Conservation (phyloP, 345 rosid genomes). For the Ceriops decandra region DNA sequence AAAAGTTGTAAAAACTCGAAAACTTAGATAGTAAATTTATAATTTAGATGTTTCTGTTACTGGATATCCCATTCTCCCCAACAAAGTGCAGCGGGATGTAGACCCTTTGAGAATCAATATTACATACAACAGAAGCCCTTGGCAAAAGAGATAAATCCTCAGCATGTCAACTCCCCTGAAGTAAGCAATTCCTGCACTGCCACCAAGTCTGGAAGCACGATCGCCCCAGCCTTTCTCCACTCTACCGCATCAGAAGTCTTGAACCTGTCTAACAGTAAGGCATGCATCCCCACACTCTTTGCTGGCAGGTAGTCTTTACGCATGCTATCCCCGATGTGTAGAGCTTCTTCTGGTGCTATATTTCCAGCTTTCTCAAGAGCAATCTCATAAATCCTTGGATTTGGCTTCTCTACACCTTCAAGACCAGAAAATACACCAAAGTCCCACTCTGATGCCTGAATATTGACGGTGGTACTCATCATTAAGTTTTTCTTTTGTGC, state of each 20-base stretch:
- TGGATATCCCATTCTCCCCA: no score
- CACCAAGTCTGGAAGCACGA: constrained; percentile 75
- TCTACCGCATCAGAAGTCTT: constrained; percentile 72
- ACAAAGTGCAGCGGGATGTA: background rate
- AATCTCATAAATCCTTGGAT: constrained; percentile 63
- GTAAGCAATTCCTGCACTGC: constrained; percentile 59
- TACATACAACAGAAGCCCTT: background rate
- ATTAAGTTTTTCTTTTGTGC: constrained; percentile 4
- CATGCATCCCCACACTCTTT: constrained; percentile 82
- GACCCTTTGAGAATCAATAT: background rate
- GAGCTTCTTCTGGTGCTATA: constrained; percentile 55
- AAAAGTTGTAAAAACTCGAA: no score
- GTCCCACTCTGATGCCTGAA: constrained; percentile 84
- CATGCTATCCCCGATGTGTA: constrained; percentile 93
- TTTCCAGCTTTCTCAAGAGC: constrained; percentile 81
- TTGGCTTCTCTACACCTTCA: constrained; percentile 91
- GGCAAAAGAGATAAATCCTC: background rate
- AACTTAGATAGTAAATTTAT: no score
- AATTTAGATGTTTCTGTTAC: no score
- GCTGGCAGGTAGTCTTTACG: constrained; percentile 87
- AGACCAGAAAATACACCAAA: constrained; percentile 95
- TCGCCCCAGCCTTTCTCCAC: constrained; percentile 75
- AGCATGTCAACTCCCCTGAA: constrained; percentile 12
- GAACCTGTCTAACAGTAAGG: constrained; percentile 80
- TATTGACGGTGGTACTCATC: no score